Base-by-base conservation (phyloP, 2,329 filamentous ascomycete genomes). In the Ilyonectria robusta region DNA sequence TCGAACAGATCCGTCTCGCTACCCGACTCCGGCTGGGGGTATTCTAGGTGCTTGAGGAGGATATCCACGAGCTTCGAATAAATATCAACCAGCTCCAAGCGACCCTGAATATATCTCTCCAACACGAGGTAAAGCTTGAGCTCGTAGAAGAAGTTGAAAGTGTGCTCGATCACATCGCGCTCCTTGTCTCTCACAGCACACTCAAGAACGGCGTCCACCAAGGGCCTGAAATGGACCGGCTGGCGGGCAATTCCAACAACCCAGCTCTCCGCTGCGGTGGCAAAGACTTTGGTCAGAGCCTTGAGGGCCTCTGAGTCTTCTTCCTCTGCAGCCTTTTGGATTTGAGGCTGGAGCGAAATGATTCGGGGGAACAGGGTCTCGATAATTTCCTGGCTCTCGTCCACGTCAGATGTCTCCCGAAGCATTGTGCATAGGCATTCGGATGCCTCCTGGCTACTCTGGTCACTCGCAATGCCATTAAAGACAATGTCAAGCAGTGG, bases 71-170 rank as follows among this genome's bases (percentile, higher is more conserved):
- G 86, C 78, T 93, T 92, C 2, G 94, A 93, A 81, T 94, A 99
- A 53, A 98, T 84, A 72, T 97, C 93, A 40, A 93, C 86, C 62
- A 94, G 89, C 74, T 93, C 87, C 70, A 94, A 81, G 58, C 95
- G 90, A 46, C 95, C 93, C 75, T 94, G 88, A 58, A 93, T 93
- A 78, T 98, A 99, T 72, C 92, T 92, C 40, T 98, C 95, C 59
- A 99, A 82, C 2, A 95, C 94, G 54, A 99, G 86, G 79, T 97
- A 98, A 79, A 98, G 94, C 85, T 99, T 99, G 53, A 99, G 87
- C 78, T 99, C 96, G 79, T 97, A 98, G 96, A 96, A 99, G 83
- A 99, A 98, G 72, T 90, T 91, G 82, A 99, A 99, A 0, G 97
- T 99, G 76, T 96, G 91, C 60, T 94, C 93, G 70, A 99, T 94